Percentiles rank a stretch among this genome's conserved stretches.
Conservation (phyloP, 352 stramenopile genomes). For the Pythium apleroticum region DNA sequence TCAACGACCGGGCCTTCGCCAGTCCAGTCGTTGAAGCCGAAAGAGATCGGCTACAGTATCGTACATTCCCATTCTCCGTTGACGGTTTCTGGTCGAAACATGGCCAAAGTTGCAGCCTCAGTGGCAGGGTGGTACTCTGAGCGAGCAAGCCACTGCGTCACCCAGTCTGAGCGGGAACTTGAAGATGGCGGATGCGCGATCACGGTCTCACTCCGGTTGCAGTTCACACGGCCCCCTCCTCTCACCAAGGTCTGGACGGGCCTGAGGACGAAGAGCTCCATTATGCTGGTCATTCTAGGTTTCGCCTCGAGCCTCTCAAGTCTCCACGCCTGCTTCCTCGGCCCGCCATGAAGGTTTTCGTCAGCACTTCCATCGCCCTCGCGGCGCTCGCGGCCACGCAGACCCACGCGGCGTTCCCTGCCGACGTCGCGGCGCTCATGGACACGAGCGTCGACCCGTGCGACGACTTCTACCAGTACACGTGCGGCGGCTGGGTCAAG, state of each 20-base stretch:
- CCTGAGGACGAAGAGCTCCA: not conserved
- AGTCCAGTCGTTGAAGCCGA: not conserved
- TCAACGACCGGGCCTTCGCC: not conserved
- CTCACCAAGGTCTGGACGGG: not conserved
- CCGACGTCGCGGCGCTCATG: conserved; percentile 21
- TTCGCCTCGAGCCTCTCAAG: conserved; percentile 14
- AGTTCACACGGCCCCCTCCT: not conserved
- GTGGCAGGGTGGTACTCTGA: not conserved
- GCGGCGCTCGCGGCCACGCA: conserved; percentile 1
- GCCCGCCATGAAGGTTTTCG: conserved; percentile 18
- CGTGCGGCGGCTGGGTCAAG: conserved; percentile 33
- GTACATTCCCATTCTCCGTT: too few relatives aligned
- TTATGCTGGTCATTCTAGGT: conserved; percentile 13
- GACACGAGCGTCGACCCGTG: conserved; percentile 28
- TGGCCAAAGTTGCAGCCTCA: not conserved
- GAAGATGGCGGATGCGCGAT: not conserved
- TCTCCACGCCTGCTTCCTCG: not conserved
- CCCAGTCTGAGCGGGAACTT: not conserved
- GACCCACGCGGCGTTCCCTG: conserved; percentile 15
- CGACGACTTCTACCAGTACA: conserved; percentile 34
- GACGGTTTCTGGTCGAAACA: not conserved
- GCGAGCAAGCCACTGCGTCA: not conserved
- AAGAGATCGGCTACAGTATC: not conserved
- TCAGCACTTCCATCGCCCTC: conserved; percentile 6
- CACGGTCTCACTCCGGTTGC: not conserved